A percentile compares a stretch with the other conserved stretches of the same genome.
Evolutionary conservation across 2,329 filamentous ascomycete genomes (phyloP).

Genomic region (Colletotrichum sp.): DNA sequence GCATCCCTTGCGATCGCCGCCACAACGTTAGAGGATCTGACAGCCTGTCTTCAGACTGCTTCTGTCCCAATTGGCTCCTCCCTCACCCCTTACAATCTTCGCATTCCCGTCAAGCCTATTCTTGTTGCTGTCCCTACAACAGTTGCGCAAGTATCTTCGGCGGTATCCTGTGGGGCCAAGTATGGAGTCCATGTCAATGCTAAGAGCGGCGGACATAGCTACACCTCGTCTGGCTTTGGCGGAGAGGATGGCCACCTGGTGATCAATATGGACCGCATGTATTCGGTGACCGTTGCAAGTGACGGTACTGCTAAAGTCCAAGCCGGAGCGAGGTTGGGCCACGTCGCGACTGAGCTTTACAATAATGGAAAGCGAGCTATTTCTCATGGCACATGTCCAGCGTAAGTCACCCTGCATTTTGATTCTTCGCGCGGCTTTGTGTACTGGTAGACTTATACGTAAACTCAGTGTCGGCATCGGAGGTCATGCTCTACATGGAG

Average conservation of each 20-base stretch:
- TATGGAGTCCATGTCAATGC: constrained; percentile 50
- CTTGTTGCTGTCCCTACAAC: constrained; percentile 47
- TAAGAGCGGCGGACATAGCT: constrained; percentile 58
- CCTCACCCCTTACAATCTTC: constrained; percentile 33
- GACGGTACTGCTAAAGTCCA: constrained; percentile 46
- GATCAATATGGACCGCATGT: constrained; percentile 52
- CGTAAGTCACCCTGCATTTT: constrained; percentile 34
- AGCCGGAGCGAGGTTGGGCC: constrained; percentile 55
- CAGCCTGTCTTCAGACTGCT: constrained; percentile 27
- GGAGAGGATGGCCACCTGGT: constrained; percentile 53
- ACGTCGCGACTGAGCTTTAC: constrained; percentile 45
- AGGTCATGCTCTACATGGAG: constrained; percentile 48
- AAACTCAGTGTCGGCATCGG: constrained; percentile 41
- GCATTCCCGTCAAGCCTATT: constrained; percentile 44
- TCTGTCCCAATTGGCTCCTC: constrained; percentile 26
- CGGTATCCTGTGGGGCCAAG: constrained; percentile 48
- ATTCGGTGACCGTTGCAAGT: constrained; percentile 46
- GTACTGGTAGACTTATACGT: not conserved
- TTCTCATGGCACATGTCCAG: constrained; percentile 57
- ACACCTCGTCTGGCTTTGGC: constrained; percentile 52
- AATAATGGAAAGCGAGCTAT: constrained; percentile 44
- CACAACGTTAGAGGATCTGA: not conserved
- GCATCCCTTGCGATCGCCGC: not conserved
- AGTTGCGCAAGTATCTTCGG: constrained; percentile 47
- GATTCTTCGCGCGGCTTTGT: fast-evolving